phyloP scores from a whole-genome alignment of 257 asterid species.

The Fraxinus anomala region DNA sequence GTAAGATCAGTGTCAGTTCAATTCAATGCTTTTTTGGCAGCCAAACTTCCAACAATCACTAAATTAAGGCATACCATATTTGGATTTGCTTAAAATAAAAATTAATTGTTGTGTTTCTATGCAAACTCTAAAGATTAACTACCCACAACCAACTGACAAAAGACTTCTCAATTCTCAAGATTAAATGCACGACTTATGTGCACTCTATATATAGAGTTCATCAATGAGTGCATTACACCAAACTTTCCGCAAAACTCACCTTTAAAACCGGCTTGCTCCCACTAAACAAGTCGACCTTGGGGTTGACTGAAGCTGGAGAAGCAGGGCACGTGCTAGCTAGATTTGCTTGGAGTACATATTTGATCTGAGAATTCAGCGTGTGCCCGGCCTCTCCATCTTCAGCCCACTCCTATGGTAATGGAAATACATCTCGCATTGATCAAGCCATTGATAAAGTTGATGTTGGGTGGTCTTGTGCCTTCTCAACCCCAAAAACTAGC shows the following conservation, averaged over 20 bases:
- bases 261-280: not conserved
- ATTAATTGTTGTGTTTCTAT: not conserved
- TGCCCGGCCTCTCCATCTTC: constrained; percentile 45
- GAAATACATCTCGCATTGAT: not conserved
- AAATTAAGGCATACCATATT: constrained; percentile 23
- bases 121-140: constrained; percentile 25
- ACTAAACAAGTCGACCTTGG: not conserved
- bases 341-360: not conserved
- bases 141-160: constrained; percentile 34
- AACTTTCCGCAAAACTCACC: not conserved
- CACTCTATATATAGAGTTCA: not conserved
- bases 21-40: constrained; percentile 19
- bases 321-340: constrained; percentile 51
- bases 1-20: not conserved
- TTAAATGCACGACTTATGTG: not conserved
- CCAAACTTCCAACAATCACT: constrained; percentile 31
- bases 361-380: constrained; percentile 29
- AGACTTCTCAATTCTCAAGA: constrained; percentile 9
- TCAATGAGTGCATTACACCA: not conserved
- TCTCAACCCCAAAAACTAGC: no score
- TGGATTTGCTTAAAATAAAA: not conserved
- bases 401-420: constrained; percentile 29
- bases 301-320: constrained; percentile 49
- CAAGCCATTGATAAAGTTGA: not conserved
- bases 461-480: no score